phyloP scores from a whole-genome alignment of 371 early-diverging fungal genomes.

The Rhizopus delemar region DNA sequence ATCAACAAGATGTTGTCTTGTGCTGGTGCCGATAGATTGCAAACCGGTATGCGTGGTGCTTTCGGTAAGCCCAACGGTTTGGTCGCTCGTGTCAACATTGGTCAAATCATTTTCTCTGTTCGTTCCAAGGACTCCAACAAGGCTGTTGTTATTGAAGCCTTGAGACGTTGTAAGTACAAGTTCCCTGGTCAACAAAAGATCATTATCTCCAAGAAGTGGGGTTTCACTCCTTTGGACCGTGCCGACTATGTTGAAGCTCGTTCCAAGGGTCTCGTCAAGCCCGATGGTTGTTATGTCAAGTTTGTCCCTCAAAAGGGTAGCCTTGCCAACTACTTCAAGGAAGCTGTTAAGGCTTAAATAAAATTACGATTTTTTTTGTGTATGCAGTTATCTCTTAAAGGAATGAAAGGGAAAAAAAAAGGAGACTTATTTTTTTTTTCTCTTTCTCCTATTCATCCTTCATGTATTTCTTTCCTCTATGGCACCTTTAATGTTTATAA shows the following conservation, averaged over 20 bases:
- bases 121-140: conserved; percentile 98
- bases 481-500: conserved; percentile 12
- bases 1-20: conserved; percentile 99
- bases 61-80: conserved; percentile 99
- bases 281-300: conserved; percentile 98
- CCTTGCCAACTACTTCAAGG: conserved; percentile 63
- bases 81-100: conserved; percentile 99
- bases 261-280: conserved; percentile 80
- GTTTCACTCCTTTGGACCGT: conserved; percentile 98
- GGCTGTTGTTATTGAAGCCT: conserved; percentile 95
- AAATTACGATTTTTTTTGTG: conserved; percentile 3
- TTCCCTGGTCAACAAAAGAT: conserved; percentile 99
- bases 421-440: conserved; percentile 2
- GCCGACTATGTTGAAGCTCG: conserved; percentile 90
- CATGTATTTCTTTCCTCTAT: not conserved
- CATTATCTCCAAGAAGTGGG: conserved; percentile 99
- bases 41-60: conserved; percentile 99
- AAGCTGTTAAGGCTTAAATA: conserved; percentile 38
- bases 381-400: not conserved
- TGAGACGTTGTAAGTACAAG: conserved; percentile 98
- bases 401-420: not conserved
- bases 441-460: not conserved
- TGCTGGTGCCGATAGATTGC: conserved; percentile 99
- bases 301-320: conserved; percentile 91
- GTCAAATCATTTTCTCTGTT: conserved; percentile 97